These are phyloP conservation scores for Heterobasidion occidentale DNA, from an alignment of 1,284 basidiomycete genomes.

Conservation along the genomic window DNA sequence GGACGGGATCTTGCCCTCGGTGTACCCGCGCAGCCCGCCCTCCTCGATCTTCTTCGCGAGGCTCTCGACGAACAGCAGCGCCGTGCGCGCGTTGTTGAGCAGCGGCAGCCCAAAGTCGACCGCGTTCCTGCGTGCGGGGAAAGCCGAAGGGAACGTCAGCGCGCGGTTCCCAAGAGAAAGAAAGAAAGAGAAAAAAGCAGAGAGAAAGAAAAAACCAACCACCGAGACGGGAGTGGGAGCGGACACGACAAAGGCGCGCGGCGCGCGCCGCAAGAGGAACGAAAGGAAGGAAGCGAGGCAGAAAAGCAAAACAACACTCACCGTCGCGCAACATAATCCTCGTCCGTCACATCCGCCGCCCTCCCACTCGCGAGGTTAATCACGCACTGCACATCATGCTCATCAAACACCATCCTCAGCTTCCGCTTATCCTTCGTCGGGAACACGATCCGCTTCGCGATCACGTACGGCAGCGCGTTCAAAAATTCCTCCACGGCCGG, in stretches of 20 bases:
- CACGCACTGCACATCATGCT: constrained; percentile 93
- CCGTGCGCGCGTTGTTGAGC: constrained; percentile 88
- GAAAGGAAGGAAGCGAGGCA: not conserved
- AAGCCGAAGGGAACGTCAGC: constrained; percentile 1
- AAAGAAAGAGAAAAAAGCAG: not conserved
- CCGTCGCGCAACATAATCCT: constrained; percentile 94
- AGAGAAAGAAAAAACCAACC: too few species aligned
- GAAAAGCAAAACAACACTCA: constrained; percentile 24
- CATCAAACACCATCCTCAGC: constrained; percentile 87
- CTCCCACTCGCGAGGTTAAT: constrained; percentile 88
- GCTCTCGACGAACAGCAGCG: constrained; percentile 87
- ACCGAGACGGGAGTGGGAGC: too few species aligned
- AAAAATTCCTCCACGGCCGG: constrained; percentile 76
- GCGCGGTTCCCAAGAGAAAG: not conserved
- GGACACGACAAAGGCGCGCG: too few species aligned
- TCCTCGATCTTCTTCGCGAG: constrained; percentile 83
- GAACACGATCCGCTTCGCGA: constrained; percentile 90
- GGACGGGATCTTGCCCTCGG: constrained; percentile 86
- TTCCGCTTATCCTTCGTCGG: constrained; percentile 96
- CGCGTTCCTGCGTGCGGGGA: constrained; percentile 55
- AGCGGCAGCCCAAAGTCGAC: constrained; percentile 89
- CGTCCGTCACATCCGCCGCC: constrained; percentile 76
- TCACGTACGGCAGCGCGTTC: constrained; percentile 74
- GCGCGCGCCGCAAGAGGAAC: not conserved
- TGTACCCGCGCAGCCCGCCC: constrained; percentile 77